Conservation (phyloP, 2,329 filamentous ascomycete species). For the Fusarium napiforme region DNA sequence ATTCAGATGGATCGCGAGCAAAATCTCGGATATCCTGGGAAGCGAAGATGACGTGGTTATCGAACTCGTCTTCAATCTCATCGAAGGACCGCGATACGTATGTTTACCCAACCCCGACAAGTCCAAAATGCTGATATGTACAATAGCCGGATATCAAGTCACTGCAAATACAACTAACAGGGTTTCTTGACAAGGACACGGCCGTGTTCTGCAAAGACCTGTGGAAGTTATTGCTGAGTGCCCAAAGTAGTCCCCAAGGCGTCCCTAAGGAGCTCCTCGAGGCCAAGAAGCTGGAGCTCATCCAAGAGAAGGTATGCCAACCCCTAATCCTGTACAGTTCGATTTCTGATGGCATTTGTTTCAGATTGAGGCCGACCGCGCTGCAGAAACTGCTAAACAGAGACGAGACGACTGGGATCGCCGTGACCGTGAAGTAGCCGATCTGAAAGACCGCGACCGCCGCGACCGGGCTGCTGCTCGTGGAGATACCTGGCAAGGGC, state of each 20-base stretch:
- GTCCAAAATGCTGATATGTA: constrained; percentile 41
- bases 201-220: constrained; percentile 90
- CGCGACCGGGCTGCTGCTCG: constrained; percentile 64
- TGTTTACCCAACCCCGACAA: constrained; percentile 46
- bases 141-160: constrained; percentile 92
- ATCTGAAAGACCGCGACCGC: constrained; percentile 73
- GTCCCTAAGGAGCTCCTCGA: constrained; percentile 95
- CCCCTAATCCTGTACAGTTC: neutral
- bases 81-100: constrained; percentile 82
- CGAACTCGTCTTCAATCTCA: constrained; percentile 78
- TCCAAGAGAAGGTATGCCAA: constrained; percentile 84
- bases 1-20: constrained; percentile 90
- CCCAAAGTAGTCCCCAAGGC: constrained; percentile 86
- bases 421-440: constrained; percentile 76
- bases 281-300: constrained; percentile 93
- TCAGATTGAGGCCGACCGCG: constrained; percentile 84
- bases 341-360: constrained; percentile 2
- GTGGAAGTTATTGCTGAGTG: constrained; percentile 91
- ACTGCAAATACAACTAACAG: constrained; percentile 92
- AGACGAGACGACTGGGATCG: constrained; percentile 77
- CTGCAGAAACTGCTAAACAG: constrained; percentile 77
- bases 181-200: constrained; percentile 94
- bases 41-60: constrained; percentile 96
- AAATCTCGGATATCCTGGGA: constrained; percentile 87
- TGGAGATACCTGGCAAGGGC: constrained; percentile 64